phyloP scores from a whole-genome alignment of 768 basidiomycete genomes.

The Terana coerulea region DNA sequence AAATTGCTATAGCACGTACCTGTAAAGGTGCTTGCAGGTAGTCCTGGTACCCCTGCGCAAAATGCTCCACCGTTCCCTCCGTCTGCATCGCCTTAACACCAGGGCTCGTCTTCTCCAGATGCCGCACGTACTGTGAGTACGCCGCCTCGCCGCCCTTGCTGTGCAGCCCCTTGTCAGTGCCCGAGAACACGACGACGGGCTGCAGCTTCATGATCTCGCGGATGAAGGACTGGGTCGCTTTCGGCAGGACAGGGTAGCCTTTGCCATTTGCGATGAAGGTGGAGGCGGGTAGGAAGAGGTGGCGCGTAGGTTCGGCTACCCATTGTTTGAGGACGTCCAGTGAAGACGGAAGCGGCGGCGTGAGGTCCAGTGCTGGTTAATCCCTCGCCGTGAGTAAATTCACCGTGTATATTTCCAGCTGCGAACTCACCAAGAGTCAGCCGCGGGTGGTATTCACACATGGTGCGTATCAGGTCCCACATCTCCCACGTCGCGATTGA shows the following conservation, averaged over 20 bases:
- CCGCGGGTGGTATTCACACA: slow-evolving; percentile 81
- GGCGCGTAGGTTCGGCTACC: slow-evolving; percentile 89
- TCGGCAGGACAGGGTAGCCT: slow-evolving; percentile 95
- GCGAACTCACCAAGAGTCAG: slow-evolving; percentile 61
- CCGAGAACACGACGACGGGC: slow-evolving; percentile 81
- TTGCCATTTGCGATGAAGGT: slow-evolving; percentile 94
- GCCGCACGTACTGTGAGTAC: slow-evolving; percentile 85
- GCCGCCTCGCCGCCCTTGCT: slow-evolving; percentile 77
- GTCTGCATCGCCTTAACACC: slow-evolving; percentile 59
- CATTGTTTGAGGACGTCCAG: slow-evolving; percentile 78
- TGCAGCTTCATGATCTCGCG: slow-evolving; percentile 86
- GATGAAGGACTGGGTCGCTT: slow-evolving; percentile 88
- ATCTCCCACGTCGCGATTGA: slow-evolving; percentile 81
- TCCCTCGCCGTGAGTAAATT: slow-evolving; percentile 3
- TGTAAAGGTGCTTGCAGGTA: slow-evolving; percentile 94
- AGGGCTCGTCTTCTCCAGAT: slow-evolving; percentile 77
- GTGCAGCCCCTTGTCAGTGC: slow-evolving; percentile 63
- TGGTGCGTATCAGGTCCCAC: slow-evolving; percentile 92
- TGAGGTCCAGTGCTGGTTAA: slow-evolving; percentile 80
- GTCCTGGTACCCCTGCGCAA: slow-evolving; percentile 91
- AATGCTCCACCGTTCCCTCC: slow-evolving; percentile 80
- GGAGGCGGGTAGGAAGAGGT: slow-evolving; percentile 84
- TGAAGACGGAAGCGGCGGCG: slow-evolving; percentile 80
- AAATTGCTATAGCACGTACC: slow-evolving; percentile 35
- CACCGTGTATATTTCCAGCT: background rate